phyloP scores from a whole-genome alignment of 1,139 yeast genomes.

The Nakaseomyces nivariensis region DNA sequence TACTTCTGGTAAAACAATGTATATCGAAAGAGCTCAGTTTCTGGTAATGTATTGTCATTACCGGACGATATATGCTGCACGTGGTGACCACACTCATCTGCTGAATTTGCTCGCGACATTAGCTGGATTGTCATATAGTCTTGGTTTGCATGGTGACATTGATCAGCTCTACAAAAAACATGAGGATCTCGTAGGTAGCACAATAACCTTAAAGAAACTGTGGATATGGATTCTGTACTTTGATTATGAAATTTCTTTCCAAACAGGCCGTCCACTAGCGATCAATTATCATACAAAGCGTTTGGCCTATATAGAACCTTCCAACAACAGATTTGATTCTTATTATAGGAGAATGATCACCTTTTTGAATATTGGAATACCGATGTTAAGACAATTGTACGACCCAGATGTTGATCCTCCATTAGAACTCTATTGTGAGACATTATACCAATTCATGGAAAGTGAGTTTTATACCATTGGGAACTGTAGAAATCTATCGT shows the following conservation, averaged over 20 bases:
- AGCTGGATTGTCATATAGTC: conserved; percentile 18
- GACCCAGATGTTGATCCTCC: conserved; percentile 11
- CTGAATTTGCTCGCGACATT: conserved; percentile 16
- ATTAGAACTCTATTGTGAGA: conserved; percentile 7
- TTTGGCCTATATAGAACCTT: neutral
- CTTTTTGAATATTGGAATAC: conserved; percentile 15
- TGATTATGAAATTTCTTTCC: conserved; percentile 25
- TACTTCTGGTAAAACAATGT: conserved; percentile 16
- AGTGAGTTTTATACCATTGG: conserved; percentile 15
- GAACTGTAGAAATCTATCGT: conserved; percentile 11
- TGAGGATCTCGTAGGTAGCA: conserved; percentile 15
- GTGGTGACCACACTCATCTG: conserved; percentile 25
- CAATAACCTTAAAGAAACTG: conserved; percentile 17
- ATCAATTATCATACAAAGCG: conserved; percentile 5
- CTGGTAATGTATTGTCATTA: conserved; percentile 19
- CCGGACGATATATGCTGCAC: conserved; percentile 15
- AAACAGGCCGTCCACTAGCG: conserved; percentile 25
- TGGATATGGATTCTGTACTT: conserved; percentile 25
- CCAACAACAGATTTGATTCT: neutral
- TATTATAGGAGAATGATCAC: conserved; percentile 8
- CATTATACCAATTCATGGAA: conserved; percentile 14
- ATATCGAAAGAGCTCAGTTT: conserved; percentile 23
- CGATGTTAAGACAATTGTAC: conserved; percentile 12
- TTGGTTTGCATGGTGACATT: conserved; percentile 29
- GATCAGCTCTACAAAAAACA: conserved; percentile 16